Percentiles rank a stretch among this genome's conserved stretches.
Evolutionary conservation across 164 flowering plant species (phyloP).

Genomic region (Vitis cinerea): DNA sequence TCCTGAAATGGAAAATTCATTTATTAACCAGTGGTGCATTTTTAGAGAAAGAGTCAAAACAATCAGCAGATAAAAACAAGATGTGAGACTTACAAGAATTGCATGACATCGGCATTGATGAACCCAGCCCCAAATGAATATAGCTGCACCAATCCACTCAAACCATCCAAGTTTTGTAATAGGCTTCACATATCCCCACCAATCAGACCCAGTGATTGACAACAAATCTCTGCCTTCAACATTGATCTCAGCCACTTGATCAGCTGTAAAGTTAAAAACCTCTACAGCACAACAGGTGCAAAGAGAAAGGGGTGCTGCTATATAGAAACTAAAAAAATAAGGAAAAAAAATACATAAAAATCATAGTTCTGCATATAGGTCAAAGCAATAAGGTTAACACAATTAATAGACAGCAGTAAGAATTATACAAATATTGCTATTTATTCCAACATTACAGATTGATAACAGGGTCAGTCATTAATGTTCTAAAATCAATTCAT

Average conservation of each 20-base stretch:
- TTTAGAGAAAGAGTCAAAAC: too few relatives aligned
- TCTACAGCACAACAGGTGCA: constrained; percentile 53
- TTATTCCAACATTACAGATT: too few relatives aligned
- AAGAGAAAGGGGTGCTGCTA: constrained; percentile 84
- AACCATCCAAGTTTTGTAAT: constrained; percentile 56
- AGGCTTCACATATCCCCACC: constrained; percentile 53
- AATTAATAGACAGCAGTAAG: too few relatives aligned
- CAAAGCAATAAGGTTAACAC: not conserved
- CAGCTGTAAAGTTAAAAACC: constrained; percentile 35
- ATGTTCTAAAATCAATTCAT: too few relatives aligned
- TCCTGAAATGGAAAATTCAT: too few relatives aligned
- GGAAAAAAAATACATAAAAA: constrained; percentile 1
- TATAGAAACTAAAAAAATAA: constrained; percentile 61
- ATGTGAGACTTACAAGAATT: constrained; percentile 66
- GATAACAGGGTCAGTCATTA: too few relatives aligned
- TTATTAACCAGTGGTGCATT: too few relatives aligned
- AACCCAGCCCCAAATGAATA: constrained; percentile 83
- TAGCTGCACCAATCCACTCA: constrained; percentile 70
- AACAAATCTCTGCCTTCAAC: constrained; percentile 47
- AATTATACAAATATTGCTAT: too few relatives aligned
- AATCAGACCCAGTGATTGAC: constrained; percentile 40
- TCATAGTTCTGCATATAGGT: too few relatives aligned
- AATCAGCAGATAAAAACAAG: not conserved
- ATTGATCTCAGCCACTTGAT: constrained; percentile 43
- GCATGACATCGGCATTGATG: constrained; percentile 83